Evolutionary conservation across 331 rosid species (phyloP), one percentile per base, ranked within the genome.

Genomic region (Prunus yedoensis): DNA sequence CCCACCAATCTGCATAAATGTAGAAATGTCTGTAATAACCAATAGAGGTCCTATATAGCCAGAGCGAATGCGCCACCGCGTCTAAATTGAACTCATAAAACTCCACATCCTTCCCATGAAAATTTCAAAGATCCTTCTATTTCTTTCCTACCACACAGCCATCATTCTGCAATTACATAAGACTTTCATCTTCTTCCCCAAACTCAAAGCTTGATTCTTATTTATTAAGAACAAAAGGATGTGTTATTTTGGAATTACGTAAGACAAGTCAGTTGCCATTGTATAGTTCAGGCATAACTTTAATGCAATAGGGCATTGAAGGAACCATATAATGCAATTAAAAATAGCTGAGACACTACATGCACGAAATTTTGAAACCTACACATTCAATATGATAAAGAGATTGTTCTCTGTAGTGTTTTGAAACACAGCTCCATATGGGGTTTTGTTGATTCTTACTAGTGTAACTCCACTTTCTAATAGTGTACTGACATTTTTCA

Each of bases 401-500:
- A 51, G 32, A n/a, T n/a, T 53, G 28, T 70, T 30, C 75, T 71
- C 66, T 53, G 20, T 52, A 30, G 49, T 52, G 74, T 53, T 51
- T 47, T 4, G 10, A 52, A 50, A 70, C n/a, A 47, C 18, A 28
- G 61, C 32, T 50, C 30, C 53, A 14, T 2, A 21, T 8, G 1
- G 38, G 59, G 14, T 41, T 38, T 45, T 52, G 51, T 69, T 58
- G 61, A 23, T 58, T 60, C 18, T 2, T 69, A 35, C 66, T 13
- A 38, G 10, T 68, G 73, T 27, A 74, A 30, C 47, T 50, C 8
- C 57, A 56, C 77, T 54, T 73, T 41, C 72, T 54, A 72, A 53
- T 80, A 64, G 80, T 78, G 81, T 38, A 65, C 74, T 75, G 68
- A 64, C 73, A 52, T 62, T 80, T 81, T 85, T 75, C 89, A 94